Base-by-base conservation (phyloP, 192 early-diverging fungal genomes). In the Linnemannia exigua region DNA sequence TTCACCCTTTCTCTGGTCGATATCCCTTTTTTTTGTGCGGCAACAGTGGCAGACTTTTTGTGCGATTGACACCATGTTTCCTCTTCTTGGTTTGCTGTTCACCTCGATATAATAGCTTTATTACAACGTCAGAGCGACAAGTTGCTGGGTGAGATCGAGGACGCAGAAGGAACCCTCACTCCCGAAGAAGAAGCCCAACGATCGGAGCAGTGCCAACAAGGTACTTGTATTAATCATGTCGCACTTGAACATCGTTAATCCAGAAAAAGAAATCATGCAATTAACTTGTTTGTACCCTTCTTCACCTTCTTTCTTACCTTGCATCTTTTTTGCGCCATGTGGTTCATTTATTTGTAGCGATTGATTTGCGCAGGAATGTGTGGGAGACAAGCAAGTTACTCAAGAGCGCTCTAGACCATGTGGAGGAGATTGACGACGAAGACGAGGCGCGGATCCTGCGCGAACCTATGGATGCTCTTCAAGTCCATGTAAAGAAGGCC, bases 361-460 rank as follows among this genome's bases (percentile, higher is more conserved):
- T 78, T 48, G 69, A 76, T 58, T 47, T 86, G 31, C 84, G 78
- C 17, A 74, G 69, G 50, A 61, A 67, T 35, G 70, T 86, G 5
- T 67, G 54, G 74, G 78, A 86, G 33, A 38, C 74, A 48, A 80
- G 69, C 63, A 67, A 80, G 47, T 28, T 25, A 15, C 48, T 86
- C 19, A 76, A 80, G 70, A 52, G 68, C 48, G 78, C 84, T 17
- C 61, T 86, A 54, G 74, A 86, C 3, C 78, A 86, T 46, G 74
- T 86, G 22, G 78, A 86, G 51, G 84, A 80, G 37, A 86, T 80
- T 73, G 84, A 86, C 48, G 84, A 86, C 28, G 78, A 86, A 17
- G 78, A 86, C 25, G 78, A 86, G 52, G 69, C 78, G 3, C 67
- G 78, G 31, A 86, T 86, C 36, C 31, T 86, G 61, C 68, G 78